A percentile compares a stretch with the other conserved stretches of the same genome.
phyloP scores from a whole-genome alignment of 331 rosid genomes.

The Pyrus hybrid region DNA sequence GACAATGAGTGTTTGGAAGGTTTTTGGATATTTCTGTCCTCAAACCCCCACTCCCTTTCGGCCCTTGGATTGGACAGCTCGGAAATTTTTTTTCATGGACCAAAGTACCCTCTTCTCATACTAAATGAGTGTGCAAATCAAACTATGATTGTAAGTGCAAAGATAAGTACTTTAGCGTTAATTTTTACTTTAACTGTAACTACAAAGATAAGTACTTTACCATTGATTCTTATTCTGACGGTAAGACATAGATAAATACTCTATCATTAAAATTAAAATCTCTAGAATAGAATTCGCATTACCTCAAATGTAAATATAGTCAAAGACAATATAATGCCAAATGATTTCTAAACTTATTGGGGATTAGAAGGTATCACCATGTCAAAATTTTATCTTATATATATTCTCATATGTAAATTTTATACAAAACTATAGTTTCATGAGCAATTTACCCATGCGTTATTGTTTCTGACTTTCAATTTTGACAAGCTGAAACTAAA shows the following conservation, averaged over 20 bases:
- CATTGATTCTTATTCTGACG: neutral
- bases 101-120: constrained; percentile 13
- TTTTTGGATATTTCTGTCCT: constrained; percentile 33
- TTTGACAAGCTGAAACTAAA: too few species aligned
- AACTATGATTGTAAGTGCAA: neutral
- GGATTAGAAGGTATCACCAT: neutral
- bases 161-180: too few species aligned
- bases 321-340: neutral
- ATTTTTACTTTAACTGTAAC: rapidly evolving
- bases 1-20: constrained; percentile 31
- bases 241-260: too few species aligned
- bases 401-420: too few species aligned
- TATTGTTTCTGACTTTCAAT: too few species aligned
- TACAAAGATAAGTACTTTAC: too few species aligned
- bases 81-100: constrained; percentile 24
- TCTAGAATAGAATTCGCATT: too few species aligned
- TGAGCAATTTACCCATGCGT: neutral
- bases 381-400: too few species aligned
- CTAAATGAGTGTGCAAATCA: neutral
- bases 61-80: constrained; percentile 19
- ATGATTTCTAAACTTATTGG: too few species aligned
- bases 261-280: too few species aligned
- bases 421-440: neutral
- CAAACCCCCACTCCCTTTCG: constrained; percentile 16
- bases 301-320: neutral